These are phyloP conservation scores for Acanthamoeba lenticulata DNA, from an alignment of 208 protist species.

Conservation along the genomic window DNA sequence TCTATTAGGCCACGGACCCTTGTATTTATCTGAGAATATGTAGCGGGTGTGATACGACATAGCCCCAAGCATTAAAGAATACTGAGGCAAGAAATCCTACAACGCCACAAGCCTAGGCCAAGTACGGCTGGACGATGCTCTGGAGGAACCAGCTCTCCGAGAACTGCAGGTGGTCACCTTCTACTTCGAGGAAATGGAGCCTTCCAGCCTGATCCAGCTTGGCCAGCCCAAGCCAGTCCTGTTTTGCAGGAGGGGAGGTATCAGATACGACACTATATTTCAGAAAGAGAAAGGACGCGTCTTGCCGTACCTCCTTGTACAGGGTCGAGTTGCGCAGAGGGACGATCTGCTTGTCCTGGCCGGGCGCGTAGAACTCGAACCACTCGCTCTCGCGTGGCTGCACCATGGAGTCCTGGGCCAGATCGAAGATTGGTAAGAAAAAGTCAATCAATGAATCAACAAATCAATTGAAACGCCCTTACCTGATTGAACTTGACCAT, in stretches of 20 bases:
- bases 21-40: too few species aligned
- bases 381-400: constrained; percentile 72
- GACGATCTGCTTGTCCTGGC: constrained; percentile 62
- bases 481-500: constrained; percentile 78
- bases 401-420: constrained; percentile 73
- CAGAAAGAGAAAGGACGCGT: not conserved
- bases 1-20: too few species aligned
- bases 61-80: too few species aligned
- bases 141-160: constrained; percentile 71
- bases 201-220: constrained; percentile 67
- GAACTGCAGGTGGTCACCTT: constrained; percentile 75
- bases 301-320: constrained; percentile 69
- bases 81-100: too few species aligned
- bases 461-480: too few species aligned
- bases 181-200: constrained; percentile 65
- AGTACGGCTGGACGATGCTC: constrained; percentile 70
- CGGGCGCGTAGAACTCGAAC: constrained; percentile 83
- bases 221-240: constrained; percentile 81
- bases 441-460: not conserved
- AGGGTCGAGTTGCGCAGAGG: constrained; percentile 68
- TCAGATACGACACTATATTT: not conserved
- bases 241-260: not conserved
- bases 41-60: too few species aligned
- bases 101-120: too few species aligned
- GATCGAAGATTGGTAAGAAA: constrained; percentile 46